Evolutionary conservation across 345 rosid species (phyloP).

Genomic region (Excoecaria agallocha): DNA sequence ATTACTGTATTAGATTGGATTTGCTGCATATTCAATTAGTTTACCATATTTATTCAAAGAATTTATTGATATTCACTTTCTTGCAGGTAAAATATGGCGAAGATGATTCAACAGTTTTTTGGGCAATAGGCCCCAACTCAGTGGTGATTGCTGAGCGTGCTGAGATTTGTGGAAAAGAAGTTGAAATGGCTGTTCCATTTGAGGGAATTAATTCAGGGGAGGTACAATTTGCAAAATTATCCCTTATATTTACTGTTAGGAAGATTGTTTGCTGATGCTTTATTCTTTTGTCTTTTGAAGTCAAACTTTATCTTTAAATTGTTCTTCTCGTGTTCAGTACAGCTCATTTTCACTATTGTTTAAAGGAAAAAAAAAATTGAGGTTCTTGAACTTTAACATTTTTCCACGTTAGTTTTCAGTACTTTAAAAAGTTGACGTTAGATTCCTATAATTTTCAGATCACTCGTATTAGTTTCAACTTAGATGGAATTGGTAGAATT

Average conservation of each 20-base stretch:
- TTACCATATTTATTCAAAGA: background rate
- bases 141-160: constrained; percentile 71
- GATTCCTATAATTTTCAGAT: too few relatives aligned
- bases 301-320: background rate
- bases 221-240: constrained; percentile 40
- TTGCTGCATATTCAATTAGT: background rate
- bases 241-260: background rate
- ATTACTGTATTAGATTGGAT: background rate
- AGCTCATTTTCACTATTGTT: background rate
- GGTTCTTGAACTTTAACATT: too few relatives aligned
- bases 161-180: constrained; percentile 74
- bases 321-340: background rate
- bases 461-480: too few relatives aligned
- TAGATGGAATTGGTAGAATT: too few relatives aligned
- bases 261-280: background rate
- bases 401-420: too few relatives aligned
- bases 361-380: background rate
- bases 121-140: constrained; percentile 86
- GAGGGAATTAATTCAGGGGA: constrained; percentile 73
- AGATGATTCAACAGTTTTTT: constrained; percentile 86
- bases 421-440: too few relatives aligned
- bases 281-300: background rate
- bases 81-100: constrained; percentile 66
- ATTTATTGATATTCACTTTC: background rate
- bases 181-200: constrained; percentile 88